These are phyloP conservation scores for Cutaneotrichosporon daszewskae DNA, from an alignment of 1,284 basidiomycete genomes.

Conservation along the genomic window DNA sequence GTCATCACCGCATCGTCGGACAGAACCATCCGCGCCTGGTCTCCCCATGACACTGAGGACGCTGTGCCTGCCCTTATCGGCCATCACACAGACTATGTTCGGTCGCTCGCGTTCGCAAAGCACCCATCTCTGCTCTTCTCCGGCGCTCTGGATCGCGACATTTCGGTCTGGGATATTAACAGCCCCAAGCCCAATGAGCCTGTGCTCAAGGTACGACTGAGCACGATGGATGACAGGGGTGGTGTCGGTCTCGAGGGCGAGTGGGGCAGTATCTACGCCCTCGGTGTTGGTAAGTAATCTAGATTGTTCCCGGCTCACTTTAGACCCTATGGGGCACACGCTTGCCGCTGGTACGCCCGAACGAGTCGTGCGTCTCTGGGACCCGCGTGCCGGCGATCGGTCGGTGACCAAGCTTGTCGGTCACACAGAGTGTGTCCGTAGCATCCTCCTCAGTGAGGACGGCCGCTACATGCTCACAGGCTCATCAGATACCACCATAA, in stretches of 20 bases:
- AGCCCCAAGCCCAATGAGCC: constrained; percentile 46
- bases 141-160: constrained; percentile 86
- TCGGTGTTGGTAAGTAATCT: constrained; percentile 56
- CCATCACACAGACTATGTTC: constrained; percentile 86
- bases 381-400: constrained; percentile 65
- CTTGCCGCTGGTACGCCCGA: constrained; percentile 89
- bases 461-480: constrained; percentile 84
- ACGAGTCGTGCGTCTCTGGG: constrained; percentile 83
- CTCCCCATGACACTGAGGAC: constrained; percentile 62
- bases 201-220: constrained; percentile 39
- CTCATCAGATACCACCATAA: constrained; percentile 70
- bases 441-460: constrained; percentile 82
- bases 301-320: not conserved
- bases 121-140: constrained; percentile 83
- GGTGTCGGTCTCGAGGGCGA: constrained; percentile 39
- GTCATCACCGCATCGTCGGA: constrained; percentile 94
- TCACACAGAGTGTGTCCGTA: constrained; percentile 92
- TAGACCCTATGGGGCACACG: constrained; percentile 68
- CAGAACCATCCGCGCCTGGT: constrained; percentile 91
- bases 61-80: constrained; percentile 66
- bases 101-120: constrained; percentile 71
- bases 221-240: constrained; percentile 33
- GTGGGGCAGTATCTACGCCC: constrained; percentile 72
- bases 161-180: constrained; percentile 90
- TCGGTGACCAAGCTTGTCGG: constrained; percentile 71